Evolutionary conservation across 805 yeast species (phyloP).

Genomic region (Starmerella kuoi): DNA sequence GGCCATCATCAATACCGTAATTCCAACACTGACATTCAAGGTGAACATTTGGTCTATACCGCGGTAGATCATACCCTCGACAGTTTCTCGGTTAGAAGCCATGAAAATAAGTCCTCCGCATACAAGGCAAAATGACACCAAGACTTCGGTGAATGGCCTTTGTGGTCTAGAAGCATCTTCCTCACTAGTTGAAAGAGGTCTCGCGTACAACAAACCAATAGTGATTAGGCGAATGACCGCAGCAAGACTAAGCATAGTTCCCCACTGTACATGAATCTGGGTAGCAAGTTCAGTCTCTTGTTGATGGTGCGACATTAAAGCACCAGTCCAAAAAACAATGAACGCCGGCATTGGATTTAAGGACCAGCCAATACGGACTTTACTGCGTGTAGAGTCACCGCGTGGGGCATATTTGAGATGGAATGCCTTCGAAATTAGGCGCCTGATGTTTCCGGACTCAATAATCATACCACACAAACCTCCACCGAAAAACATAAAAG

Average conservation of each 20-base stretch:
- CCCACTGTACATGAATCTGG: constrained; percentile 84
- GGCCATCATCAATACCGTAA: constrained; percentile 67
- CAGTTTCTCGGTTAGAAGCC: constrained; percentile 80
- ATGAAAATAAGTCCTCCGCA: constrained; percentile 87
- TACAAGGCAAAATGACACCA: constrained; percentile 65
- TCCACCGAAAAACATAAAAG: constrained; percentile 81
- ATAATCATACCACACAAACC: constrained; percentile 83
- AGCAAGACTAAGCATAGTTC: constrained; percentile 67
- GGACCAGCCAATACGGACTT: constrained; percentile 36
- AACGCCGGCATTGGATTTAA: constrained; percentile 92
- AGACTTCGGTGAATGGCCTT: constrained; percentile 76
- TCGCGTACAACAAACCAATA: constrained; percentile 38
- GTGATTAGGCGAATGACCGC: constrained; percentile 65
- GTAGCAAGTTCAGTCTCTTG: constrained; percentile 76
- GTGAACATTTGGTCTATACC: constrained; percentile 86
- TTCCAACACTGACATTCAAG: constrained; percentile 72
- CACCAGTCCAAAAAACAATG: constrained; percentile 93
- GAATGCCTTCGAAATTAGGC: constrained; percentile 20
- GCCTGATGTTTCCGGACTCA: constrained; percentile 39
- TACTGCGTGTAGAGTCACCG: not conserved
- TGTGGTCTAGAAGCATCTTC: constrained; percentile 35
- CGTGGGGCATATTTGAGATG: constrained; percentile 5
- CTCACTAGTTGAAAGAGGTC: constrained; percentile 17
- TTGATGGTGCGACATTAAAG: constrained; percentile 85
- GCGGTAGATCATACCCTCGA: constrained; percentile 67